phyloP scores from a whole-genome alignment of 495 filamentous ascomycete genomes.

The Aspergillus saccharolyticus region DNA sequence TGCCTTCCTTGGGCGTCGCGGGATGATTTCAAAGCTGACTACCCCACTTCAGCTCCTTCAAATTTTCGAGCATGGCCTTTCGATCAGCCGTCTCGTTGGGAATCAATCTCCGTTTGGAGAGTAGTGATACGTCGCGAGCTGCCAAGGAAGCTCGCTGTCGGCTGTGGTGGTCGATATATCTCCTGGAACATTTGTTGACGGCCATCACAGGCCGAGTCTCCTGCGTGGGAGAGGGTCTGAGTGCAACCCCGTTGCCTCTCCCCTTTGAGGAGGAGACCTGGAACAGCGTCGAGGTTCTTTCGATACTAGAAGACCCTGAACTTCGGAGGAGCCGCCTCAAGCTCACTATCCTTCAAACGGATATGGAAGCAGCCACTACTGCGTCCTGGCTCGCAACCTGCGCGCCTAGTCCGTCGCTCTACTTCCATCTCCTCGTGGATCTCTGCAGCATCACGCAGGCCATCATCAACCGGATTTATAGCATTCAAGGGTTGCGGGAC shows the following conservation, averaged over 20 bases:
- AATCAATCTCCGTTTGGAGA: conserved; percentile 55
- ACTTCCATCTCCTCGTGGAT: conserved; percentile 43
- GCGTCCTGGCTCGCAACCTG: conserved; percentile 25
- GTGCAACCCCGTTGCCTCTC: conserved; percentile 48
- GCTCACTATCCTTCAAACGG: conserved; percentile 28
- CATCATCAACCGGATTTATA: conserved; percentile 51
- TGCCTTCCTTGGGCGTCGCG: not conserved
- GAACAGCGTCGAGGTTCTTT: conserved; percentile 14
- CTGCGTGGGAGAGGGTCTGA: conserved; percentile 48
- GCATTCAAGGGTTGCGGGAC: conserved; percentile 45
- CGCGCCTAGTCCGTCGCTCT: conserved; percentile 35
- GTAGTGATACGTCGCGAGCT: conserved; percentile 37
- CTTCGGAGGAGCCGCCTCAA: conserved; percentile 25
- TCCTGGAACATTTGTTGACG: conserved; percentile 52
- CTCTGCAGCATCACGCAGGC: conserved; percentile 48
- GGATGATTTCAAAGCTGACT: not conserved
- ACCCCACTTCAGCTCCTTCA: conserved; percentile 50
- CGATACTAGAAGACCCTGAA: conserved; percentile 20
- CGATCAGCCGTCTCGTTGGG: conserved; percentile 54
- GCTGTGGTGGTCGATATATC: conserved; percentile 61
- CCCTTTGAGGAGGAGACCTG: conserved; percentile 50
- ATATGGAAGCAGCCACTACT: conserved; percentile 10
- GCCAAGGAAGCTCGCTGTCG: conserved; percentile 56
- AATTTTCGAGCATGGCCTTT: conserved; percentile 53
- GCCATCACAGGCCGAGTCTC: conserved; percentile 59